Percentiles rank a stretch among this genome's conserved stretches.
Conservation (phyloP, 768 basidiomycete genomes). For the Lactarius pseudohatsudake region DNA sequence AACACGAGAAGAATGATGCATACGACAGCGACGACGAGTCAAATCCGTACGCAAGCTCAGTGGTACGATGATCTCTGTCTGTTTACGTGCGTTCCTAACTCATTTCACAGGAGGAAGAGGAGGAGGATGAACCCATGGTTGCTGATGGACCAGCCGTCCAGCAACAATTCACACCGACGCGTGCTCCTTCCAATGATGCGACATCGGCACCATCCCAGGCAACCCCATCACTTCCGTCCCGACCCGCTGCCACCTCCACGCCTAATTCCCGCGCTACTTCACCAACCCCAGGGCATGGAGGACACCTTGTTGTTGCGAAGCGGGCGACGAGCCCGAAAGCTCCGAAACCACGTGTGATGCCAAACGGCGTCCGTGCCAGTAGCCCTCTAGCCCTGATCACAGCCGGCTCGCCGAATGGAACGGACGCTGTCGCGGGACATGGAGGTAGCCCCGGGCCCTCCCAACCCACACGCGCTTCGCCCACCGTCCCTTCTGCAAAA, state of each 20-base stretch:
- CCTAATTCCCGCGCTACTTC: slow-evolving; percentile 59
- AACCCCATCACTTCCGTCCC: slow-evolving; percentile 35
- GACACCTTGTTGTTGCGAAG: slow-evolving; percentile 78
- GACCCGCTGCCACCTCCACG: slow-evolving; percentile 38
- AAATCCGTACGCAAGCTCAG: slow-evolving; percentile 82
- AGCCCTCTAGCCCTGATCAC: slow-evolving; percentile 52
- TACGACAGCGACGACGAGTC: slow-evolving; percentile 77
- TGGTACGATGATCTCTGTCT: slow-evolving; percentile 37
- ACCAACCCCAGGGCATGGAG: slow-evolving; percentile 59
- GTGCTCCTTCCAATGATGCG: slow-evolving; percentile 28
- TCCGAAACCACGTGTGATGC: slow-evolving; percentile 53
- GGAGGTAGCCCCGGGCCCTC: slow-evolving; percentile 32
- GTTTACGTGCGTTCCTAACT: slow-evolving; percentile 18
- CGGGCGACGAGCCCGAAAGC: slow-evolving; percentile 81
- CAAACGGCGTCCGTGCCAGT: slow-evolving; percentile 50
- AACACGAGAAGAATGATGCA: slow-evolving; percentile 75
- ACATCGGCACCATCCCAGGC: slow-evolving; percentile 42
- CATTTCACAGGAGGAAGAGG: slow-evolving; percentile 57
- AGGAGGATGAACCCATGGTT: slow-evolving; percentile 62
- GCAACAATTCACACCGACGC: slow-evolving; percentile 49
- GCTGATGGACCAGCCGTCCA: slow-evolving; percentile 47
- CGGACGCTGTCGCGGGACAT: slow-evolving; percentile 33
- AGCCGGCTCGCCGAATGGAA: slow-evolving; percentile 37
- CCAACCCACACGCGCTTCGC: slow-evolving; percentile 35
- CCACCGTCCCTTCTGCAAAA: slow-evolving; percentile 28